These are phyloP conservation scores for Carex scoparia DNA, from an alignment of 176 grass and related monocot genomes.

Conservation along the genomic window DNA sequence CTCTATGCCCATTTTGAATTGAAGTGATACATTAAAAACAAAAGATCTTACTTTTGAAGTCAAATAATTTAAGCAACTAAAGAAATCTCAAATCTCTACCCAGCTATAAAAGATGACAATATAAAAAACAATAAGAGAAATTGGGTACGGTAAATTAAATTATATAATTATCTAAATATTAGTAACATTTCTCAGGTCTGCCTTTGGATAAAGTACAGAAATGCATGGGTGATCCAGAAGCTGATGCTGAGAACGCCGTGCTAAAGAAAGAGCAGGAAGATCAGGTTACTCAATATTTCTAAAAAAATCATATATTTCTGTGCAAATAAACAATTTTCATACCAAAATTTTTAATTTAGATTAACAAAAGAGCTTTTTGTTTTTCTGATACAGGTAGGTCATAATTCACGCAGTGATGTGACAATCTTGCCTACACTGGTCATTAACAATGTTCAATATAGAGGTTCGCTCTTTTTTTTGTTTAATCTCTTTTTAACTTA, in stretches of 20 bases:
- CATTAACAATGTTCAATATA: constrained; percentile 96
- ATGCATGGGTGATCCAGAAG: constrained; percentile 96
- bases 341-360: not conserved
- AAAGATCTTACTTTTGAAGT: not conserved
- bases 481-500: not conserved
- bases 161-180: not conserved
- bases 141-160: not conserved
- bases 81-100: not conserved
- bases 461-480: constrained; percentile 46
- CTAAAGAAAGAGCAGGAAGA: constrained; percentile 72
- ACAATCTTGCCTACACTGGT: constrained; percentile 86
- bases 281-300: constrained; percentile 42
- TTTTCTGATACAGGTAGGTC: constrained; percentile 49
- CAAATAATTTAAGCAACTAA: not conserved
- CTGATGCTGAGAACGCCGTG: constrained; percentile 74
- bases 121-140: not conserved
- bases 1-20: not conserved
- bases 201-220: constrained; percentile 56
- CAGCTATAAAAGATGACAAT: not conserved
- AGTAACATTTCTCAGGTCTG: constrained; percentile 32
- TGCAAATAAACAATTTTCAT: not conserved
- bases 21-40: not conserved
- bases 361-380: not conserved
- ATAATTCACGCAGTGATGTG: constrained; percentile 70
- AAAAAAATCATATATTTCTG: not conserved